Base-by-base conservation (phyloP, 1,284 basidiomycete genomes). In the Papiliotrema flavescens region DNA sequence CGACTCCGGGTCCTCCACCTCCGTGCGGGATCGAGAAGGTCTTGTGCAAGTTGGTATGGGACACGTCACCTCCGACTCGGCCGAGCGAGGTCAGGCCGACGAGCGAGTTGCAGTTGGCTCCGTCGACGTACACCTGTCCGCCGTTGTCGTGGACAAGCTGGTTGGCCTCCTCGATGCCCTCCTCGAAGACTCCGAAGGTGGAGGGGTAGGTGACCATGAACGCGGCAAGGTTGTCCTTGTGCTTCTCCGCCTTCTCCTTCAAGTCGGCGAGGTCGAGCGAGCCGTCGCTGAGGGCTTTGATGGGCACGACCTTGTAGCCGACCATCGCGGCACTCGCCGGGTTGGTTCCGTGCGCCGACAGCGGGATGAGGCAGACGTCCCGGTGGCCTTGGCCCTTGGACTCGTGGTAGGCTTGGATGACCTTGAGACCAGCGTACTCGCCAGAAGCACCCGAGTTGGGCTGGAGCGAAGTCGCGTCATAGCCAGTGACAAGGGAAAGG, bases 161-260 rank as follows among this genome's bases (percentile, higher is more conserved):
- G 81, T 91, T 95, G 20, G 93, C 95, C 81, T 90, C 87, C 71
- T 88, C 83, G 39, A 98, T 88, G 55, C 92, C 91, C 62, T 88
- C 83, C 74, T 98, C 96, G 70, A 98, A 98, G 32, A 98, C 94
- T 68, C 95, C 95, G 61, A 93, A 98, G 0, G 95, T 98, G 5
- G 92, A 96, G 2, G 91, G 92, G 71, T 94, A 94, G 14, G 91
- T 94, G 66, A 92, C 92, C 95, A 98, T 98, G 79, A 95, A 95
- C 1, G 94, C 90, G 9, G 95, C 94, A 28, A 98, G 81, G 59
- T 89, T 86, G 65, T 95, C 85, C 78, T 88, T 91, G 81, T 98
- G 85, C 76, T 90, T 85, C 76, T 88, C 85, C 1, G 94, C 93
- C 79, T 98, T 98, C 37, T 80, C 80, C 66, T 82, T 82, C 51